Conservation (phyloP, 1,284 basidiomycete genomes). For the Sphaerobolus stellatus region DNA sequence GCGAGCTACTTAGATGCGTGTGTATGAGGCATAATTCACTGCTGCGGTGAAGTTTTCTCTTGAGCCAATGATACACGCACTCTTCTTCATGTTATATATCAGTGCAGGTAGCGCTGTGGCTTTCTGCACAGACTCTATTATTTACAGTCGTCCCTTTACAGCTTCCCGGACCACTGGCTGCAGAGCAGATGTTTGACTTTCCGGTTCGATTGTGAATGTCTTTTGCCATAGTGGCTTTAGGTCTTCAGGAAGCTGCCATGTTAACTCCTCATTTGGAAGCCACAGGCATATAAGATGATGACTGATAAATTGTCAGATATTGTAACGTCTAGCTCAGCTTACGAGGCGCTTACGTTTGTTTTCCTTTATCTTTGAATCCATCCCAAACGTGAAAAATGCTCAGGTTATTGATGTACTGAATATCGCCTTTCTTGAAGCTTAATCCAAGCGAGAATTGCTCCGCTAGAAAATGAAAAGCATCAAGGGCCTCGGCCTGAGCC, state of each 20-base stretch:
- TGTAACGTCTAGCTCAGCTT: background rate
- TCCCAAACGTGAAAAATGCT: slow-evolving; percentile 46
- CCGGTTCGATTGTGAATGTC: slow-evolving; percentile 30
- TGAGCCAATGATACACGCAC: too few species aligned
- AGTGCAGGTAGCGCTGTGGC: too few species aligned
- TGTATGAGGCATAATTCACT: too few species aligned
- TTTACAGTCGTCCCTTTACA: too few species aligned
- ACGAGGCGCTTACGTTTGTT: slow-evolving; percentile 38
- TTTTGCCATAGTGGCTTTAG: slow-evolving; percentile 30
- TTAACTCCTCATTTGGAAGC: slow-evolving; percentile 28
- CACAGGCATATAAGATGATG: slow-evolving; percentile 23
- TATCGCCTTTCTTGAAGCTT: slow-evolving; percentile 50
- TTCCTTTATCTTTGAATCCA: slow-evolving; percentile 40
- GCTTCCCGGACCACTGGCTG: slow-evolving; percentile 33
- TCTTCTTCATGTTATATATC: too few species aligned
- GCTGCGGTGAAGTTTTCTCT: too few species aligned
- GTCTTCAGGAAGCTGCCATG: slow-evolving; percentile 35
- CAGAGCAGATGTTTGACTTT: slow-evolving; percentile 34
- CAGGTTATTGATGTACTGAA: slow-evolving; percentile 50
- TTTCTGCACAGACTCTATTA: too few species aligned
- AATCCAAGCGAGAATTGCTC: slow-evolving; percentile 44
- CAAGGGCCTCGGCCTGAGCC: slow-evolving; percentile 49
- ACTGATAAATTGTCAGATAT: slow-evolving; percentile 16
- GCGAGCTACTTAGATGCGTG: too few species aligned
- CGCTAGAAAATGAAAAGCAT: slow-evolving; percentile 45